Evolutionary conservation across 106 monocot genomes (phyloP).

Genomic region (Chionographis japonica): DNA sequence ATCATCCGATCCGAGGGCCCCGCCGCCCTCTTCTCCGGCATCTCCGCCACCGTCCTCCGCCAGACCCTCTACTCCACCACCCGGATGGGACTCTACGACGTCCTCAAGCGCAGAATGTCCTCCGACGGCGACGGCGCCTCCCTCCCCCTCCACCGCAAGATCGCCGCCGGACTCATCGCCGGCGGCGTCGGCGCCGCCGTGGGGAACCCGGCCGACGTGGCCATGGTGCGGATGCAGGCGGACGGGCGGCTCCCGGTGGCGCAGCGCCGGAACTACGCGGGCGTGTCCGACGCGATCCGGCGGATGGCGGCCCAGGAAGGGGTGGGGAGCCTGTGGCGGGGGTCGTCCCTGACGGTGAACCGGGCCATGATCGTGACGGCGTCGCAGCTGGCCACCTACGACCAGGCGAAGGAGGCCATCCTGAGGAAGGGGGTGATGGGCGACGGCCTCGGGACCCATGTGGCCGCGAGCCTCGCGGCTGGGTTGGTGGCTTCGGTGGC

Average conservation of each 20-base stretch:
- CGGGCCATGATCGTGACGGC: conserved; percentile 68
- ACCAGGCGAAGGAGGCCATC: conserved; percentile 51
- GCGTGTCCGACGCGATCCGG: conserved; percentile 49
- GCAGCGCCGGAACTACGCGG: conserved; percentile 58
- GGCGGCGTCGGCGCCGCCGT: conserved; percentile 60
- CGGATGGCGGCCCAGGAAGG: conserved; percentile 38
- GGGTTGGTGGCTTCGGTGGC: conserved; percentile 45
- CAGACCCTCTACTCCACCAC: conserved; percentile 80
- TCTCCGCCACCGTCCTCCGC: conserved; percentile 70
- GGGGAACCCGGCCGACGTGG: conserved; percentile 66
- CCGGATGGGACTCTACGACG: conserved; percentile 60
- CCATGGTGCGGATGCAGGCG: conserved; percentile 73
- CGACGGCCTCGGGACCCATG: conserved; percentile 46
- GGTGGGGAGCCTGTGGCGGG: conserved; percentile 42
- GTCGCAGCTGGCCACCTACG: conserved; percentile 55
- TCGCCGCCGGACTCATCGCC: conserved; percentile 47
- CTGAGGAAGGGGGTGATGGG: no score
- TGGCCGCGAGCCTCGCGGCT: conserved; percentile 44
- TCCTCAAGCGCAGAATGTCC: conserved; percentile 50
- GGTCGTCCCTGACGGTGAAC: conserved; percentile 50
- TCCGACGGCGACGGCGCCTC: conserved; percentile 10
- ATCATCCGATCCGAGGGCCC: conserved; percentile 71
- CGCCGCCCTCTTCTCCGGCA: conserved; percentile 58
- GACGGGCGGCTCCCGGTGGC: conserved; percentile 54
- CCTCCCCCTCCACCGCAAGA: conserved; percentile 58